Conservation (phyloP, 768 basidiomycete genomes). For the Terana coerulea region DNA sequence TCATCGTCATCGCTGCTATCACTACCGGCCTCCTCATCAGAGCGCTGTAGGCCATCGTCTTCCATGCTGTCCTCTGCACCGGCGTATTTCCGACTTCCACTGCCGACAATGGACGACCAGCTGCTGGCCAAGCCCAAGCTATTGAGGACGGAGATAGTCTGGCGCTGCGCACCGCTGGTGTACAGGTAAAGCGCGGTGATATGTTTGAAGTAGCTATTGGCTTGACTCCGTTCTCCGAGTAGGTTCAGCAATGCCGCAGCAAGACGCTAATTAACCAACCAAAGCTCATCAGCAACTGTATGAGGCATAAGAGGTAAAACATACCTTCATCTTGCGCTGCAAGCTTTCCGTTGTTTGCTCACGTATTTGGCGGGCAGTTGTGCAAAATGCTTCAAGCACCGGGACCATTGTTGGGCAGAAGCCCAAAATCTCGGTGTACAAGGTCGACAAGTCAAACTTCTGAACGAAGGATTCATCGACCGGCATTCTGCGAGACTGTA, state of each 20-base stretch:
- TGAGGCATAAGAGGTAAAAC: neutral
- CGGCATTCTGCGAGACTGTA: neutral
- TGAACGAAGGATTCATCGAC: constrained; percentile 2
- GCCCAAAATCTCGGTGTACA: neutral
- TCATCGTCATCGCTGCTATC: neutral
- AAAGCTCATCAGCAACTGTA: neutral
- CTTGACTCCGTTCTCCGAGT: constrained; percentile 12
- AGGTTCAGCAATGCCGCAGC: neutral
- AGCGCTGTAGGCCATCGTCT: too few species aligned
- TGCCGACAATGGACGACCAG: constrained; percentile 14
- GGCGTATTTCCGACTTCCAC: too few species aligned
- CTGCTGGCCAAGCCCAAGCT: constrained; percentile 19
- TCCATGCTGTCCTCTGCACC: too few species aligned
- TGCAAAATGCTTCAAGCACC: constrained; percentile 1
- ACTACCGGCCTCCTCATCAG: too few species aligned
- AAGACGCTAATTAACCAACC: neutral
- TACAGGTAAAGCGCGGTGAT: constrained; percentile 13
- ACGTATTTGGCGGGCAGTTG: neutral
- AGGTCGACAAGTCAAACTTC: neutral
- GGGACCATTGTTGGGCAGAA: constrained; percentile 1
- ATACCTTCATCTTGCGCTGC: neutral
- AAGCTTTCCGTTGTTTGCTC: neutral
- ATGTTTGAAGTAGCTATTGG: constrained; percentile 11
- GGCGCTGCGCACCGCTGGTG: constrained; percentile 12
- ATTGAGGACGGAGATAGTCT: constrained; percentile 6